Base-by-base conservation (phyloP, 2,329 filamentous ascomycete genomes). In the Penicillium sp. region DNA sequence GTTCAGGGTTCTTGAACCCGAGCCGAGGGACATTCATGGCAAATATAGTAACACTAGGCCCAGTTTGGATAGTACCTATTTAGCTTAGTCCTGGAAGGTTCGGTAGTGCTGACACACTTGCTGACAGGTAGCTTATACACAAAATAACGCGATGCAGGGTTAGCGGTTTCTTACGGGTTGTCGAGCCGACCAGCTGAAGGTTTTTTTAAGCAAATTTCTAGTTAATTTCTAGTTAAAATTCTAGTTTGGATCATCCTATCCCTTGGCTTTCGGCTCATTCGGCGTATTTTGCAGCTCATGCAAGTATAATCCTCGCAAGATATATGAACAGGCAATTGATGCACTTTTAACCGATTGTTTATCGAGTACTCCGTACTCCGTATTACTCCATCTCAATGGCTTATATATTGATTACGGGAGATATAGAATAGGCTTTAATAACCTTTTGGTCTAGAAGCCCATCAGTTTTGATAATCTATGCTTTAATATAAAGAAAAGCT, bases 71-170 rank as follows among this genome's bases (percentile, higher is more conserved):
- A 17, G 14, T 38, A 14, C 51, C 48, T 17, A n/a, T 53, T 36
- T 48, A 48, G 30, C 36, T 28, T 16, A 28, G 10, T n/a, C 14
- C 30, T 31, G 12, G 31, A 35, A 16, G 31, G 14, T 35, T 35
- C 6, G 14, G 14, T 25, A 4, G 37, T 40, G 44, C 38, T 54
- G 51, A 54, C 44, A 43, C 19, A 40, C n/a, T n/a, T 52, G 51
- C 51, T 50, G 51, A 54, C 51, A 54, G n/a, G 22, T 30, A 25
- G 44, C 41, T 54, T 54, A 52, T 33, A 33, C 14, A 22, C 31
- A 3, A 16, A 16, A 33, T 16, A 33, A 42, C 44, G 22, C 43
- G n/a, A 19, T 42, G 36, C 37, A 42, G 44, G 12, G 5, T 35
- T 12, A 19, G 11, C 22, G 1, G 11, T 11, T 28, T 40, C 14